phyloP scores from a whole-genome alignment of 1,139 yeast species.

The Candida glucosophila region DNA sequence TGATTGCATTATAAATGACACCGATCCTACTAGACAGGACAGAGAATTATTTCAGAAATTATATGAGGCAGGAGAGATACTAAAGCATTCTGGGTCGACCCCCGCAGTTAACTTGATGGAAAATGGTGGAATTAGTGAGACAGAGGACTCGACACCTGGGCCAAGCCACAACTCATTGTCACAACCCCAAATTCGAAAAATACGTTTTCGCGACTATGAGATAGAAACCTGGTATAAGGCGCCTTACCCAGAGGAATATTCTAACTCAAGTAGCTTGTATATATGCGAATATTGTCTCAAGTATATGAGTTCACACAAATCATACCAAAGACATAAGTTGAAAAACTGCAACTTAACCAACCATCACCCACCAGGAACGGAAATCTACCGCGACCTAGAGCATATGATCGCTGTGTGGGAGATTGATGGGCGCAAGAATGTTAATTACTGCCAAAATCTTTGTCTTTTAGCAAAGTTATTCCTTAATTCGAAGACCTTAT shows the following conservation, averaged over 20 bases:
- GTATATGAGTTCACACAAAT: constrained; percentile 66
- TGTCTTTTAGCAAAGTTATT: constrained; percentile 86
- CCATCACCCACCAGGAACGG: constrained; percentile 82
- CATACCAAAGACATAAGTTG: constrained; percentile 58
- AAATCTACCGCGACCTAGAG: constrained; percentile 60
- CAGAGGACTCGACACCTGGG: background rate
- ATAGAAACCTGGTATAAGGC: constrained; percentile 90
- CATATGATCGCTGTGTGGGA: constrained; percentile 70
- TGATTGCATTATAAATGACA: constrained; percentile 52
- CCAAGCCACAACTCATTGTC: background rate
- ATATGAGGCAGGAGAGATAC: constrained; percentile 15
- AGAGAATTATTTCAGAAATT: constrained; percentile 36
- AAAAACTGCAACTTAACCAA: constrained; percentile 53
- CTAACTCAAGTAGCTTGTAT: constrained; percentile 52
- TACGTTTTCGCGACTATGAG: constrained; percentile 63
- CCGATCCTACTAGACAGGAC: constrained; percentile 51
- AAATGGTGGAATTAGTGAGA: background rate
- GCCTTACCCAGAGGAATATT: constrained; percentile 87
- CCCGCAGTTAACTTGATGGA: background rate
- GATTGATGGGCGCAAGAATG: constrained; percentile 82
- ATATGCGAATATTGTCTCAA: constrained; percentile 83
- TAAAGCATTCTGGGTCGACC: constrained; percentile 7
- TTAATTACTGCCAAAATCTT: constrained; percentile 77
- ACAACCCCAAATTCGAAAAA: constrained; percentile 34
- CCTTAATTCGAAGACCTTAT: constrained; percentile 81